These are phyloP conservation scores for Pseudozyma thailandica DNA, from an alignment of 1,284 basidiomycete species.

Conservation along the genomic window DNA sequence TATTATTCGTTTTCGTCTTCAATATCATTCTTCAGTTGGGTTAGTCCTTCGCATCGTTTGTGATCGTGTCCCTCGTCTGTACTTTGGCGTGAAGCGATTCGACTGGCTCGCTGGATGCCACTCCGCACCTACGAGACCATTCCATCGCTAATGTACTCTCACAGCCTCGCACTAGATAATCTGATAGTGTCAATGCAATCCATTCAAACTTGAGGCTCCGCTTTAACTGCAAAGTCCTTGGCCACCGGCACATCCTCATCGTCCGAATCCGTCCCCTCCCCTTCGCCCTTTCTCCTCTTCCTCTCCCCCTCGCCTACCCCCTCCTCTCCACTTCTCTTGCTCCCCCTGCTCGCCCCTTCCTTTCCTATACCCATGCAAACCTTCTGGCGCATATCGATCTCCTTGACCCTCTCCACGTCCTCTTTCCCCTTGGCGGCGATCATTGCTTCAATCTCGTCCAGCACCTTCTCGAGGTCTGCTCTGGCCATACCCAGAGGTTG, in stretches of 20 bases:
- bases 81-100: too few relatives aligned
- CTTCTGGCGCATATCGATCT: constrained; percentile 50
- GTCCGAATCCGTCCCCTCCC: constrained; percentile 20
- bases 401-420: constrained; percentile 51
- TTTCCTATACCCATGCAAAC: constrained; percentile 40
- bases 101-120: too few relatives aligned
- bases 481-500: constrained; percentile 70
- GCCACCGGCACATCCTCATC: constrained; percentile 30
- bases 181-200: not conserved
- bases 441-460: constrained; percentile 69
- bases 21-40: not conserved
- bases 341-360: constrained; percentile 13
- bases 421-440: constrained; percentile 31
- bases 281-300: constrained; percentile 15
- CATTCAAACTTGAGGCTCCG: constrained; percentile 13
- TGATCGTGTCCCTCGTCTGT: not conserved
- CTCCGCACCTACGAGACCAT: too few relatives aligned
- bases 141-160: too few relatives aligned
- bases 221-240: constrained; percentile 19
- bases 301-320: constrained; percentile 5
- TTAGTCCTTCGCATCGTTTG: not conserved
- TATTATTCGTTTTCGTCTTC: not conserved
- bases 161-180: too few relatives aligned
- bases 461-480: constrained; percentile 75
- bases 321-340: constrained; percentile 13